A percentile compares a stretch with the other conserved stretches of the same genome.
These are phyloP conservation scores for Calvatia gigantea DNA, from an alignment of 768 basidiomycete species.

Conservation along the genomic window DNA sequence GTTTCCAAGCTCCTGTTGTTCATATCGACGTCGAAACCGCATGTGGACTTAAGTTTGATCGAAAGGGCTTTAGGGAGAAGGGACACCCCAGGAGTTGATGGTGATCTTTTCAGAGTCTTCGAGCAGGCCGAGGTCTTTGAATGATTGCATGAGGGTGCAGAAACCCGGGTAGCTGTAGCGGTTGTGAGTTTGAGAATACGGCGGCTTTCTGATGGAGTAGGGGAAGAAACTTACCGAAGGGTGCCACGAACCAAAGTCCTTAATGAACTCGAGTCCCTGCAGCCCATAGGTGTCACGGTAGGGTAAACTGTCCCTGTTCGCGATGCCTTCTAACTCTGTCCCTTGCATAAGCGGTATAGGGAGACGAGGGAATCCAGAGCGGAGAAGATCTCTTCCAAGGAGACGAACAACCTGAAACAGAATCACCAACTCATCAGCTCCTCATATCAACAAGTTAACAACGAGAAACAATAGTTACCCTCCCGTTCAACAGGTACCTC, in stretches of 20 bases:
- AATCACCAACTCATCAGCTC: neutral
- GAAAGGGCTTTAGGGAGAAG: conserved; percentile 28
- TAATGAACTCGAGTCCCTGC: conserved; percentile 29
- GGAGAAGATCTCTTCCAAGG: conserved; percentile 50
- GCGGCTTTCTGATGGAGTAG: neutral
- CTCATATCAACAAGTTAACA: neutral
- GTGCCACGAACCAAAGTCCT: conserved; percentile 82
- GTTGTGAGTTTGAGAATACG: neutral
- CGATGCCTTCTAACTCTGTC: conserved; percentile 74
- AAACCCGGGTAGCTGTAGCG: conserved; percentile 83
- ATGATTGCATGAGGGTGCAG: conserved; percentile 65
- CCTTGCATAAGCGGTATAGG: conserved; percentile 49
- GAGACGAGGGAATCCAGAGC: conserved; percentile 58
- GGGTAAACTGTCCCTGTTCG: conserved; percentile 77
- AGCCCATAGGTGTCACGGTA: conserved; percentile 70
- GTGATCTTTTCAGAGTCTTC: conserved; percentile 34
- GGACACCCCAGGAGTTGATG: conserved; percentile 35
- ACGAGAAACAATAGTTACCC: conserved; percentile 36
- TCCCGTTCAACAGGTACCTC: conserved; percentile 51
- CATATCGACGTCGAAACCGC: neutral
- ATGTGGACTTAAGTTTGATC: conserved; percentile 15
- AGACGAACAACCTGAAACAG: conserved; percentile 40
- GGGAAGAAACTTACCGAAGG: conserved; percentile 48
- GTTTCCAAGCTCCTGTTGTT: conserved; percentile 6
- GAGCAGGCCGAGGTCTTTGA: conserved; percentile 69